Percentiles rank a stretch among this genome's conserved stretches.
Evolutionary conservation across 2,329 filamentous ascomycete genomes (phyloP).

Genomic region (Calonectria montana): DNA sequence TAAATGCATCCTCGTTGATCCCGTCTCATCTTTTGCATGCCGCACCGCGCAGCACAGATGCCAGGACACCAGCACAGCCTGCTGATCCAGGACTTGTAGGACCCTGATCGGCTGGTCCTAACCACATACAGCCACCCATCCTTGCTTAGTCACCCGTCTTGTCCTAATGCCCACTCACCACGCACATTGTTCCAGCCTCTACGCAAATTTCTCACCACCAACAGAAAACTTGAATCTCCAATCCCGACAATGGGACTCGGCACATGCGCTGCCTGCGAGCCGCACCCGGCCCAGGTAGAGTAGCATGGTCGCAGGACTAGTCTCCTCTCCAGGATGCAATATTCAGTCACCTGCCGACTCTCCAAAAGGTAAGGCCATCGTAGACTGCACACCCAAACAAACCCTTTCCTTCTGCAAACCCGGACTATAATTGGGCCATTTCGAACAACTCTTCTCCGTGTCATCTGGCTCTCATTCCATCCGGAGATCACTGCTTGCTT

Average conservation of each 20-base stretch:
- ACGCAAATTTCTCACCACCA: not conserved
- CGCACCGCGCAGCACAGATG: not conserved
- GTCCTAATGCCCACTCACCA: not conserved
- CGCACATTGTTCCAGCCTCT: not conserved
- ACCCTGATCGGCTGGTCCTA: slow-evolving; percentile 6
- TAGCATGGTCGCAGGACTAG: not conserved
- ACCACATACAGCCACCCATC: not conserved
- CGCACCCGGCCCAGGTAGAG: not conserved
- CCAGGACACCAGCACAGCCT: not conserved
- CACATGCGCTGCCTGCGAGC: not conserved
- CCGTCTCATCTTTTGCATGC: not conserved
- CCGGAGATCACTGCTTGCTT: slow-evolving; percentile 33
- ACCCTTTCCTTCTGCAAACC: not conserved
- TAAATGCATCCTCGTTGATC: not conserved
- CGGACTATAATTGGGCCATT: slow-evolving; percentile 44
- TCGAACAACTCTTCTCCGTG: slow-evolving; percentile 38
- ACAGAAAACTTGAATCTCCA: not conserved
- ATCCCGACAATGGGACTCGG: not conserved
- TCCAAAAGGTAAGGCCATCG: not conserved
- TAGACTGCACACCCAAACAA: not conserved
- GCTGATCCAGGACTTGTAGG: not conserved
- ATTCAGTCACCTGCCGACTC: not conserved
- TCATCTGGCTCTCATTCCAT: slow-evolving; percentile 46
- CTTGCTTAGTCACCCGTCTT: not conserved
- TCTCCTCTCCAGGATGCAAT: not conserved